These are phyloP conservation scores for Aspergillus biplanus DNA, from an alignment of 495 filamentous ascomycete species.

Conservation along the genomic window DNA sequence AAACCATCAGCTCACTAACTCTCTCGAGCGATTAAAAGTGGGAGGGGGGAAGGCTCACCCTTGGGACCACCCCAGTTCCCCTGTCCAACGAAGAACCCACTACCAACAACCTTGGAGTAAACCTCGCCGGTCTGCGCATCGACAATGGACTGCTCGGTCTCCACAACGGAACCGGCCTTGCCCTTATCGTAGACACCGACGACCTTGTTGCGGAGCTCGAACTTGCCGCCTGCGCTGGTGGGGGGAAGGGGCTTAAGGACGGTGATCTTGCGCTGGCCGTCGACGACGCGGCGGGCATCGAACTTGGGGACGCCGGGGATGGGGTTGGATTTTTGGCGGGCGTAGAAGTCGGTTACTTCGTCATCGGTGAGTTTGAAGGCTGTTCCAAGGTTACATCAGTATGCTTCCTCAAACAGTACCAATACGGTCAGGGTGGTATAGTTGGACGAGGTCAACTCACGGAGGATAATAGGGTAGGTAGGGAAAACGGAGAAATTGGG, in stretches of 20 bases:
- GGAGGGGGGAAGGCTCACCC: conserved; percentile 44
- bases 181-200: conserved; percentile 93
- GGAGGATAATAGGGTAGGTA: conserved; percentile 82
- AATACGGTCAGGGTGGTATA: background rate
- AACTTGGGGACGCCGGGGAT: conserved; percentile 81
- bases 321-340: conserved; percentile 53
- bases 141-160: conserved; percentile 77
- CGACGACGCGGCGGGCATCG: conserved; percentile 73
- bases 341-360: conserved; percentile 89
- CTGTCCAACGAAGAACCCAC: conserved; percentile 80
- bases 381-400: conserved; percentile 23
- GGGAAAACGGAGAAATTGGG: conserved; percentile 84
- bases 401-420: background rate
- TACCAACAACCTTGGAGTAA: conserved; percentile 69
- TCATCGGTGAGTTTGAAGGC: conserved; percentile 79
- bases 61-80: conserved; percentile 92
- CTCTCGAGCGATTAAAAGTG: background rate
- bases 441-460: conserved; percentile 40
- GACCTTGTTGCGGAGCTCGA: conserved; percentile 79
- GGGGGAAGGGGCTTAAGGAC: conserved; percentile 78
- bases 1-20: background rate
- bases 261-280: conserved; percentile 81
- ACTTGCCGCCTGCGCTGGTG: conserved; percentile 69
- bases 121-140: conserved; percentile 70
- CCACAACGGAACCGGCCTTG: conserved; percentile 78